Conservation (phyloP, 2,329 filamentous ascomycete species). For the Epichloe baconii region DNA sequence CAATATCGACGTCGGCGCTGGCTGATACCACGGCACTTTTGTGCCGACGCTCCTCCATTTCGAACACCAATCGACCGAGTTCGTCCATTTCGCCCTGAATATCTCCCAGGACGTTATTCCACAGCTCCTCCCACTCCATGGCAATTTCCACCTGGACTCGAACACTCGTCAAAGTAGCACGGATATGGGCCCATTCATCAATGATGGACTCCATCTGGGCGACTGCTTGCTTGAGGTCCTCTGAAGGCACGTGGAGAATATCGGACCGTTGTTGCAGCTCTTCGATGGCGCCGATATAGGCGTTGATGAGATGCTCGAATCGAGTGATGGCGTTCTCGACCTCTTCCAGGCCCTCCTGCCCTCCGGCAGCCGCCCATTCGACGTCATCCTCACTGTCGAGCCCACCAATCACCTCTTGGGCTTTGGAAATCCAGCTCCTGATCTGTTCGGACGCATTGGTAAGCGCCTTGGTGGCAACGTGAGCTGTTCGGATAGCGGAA, state of each 20-base stretch:
- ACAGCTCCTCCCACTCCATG: slow-evolving; percentile 98
- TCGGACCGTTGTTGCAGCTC: slow-evolving; percentile 70
- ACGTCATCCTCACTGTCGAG: slow-evolving; percentile 94
- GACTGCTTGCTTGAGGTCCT: slow-evolving; percentile 63
- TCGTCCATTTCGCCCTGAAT: slow-evolving; percentile 80
- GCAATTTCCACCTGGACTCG: slow-evolving; percentile 90
- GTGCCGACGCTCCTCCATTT: slow-evolving; percentile 94
- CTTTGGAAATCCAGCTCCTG: slow-evolving; percentile 84
- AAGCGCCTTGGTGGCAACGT: slow-evolving; percentile 70
- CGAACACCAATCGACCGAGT: slow-evolving; percentile 71
- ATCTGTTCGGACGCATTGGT: slow-evolving; percentile 87
- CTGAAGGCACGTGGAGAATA: slow-evolving; percentile 54
- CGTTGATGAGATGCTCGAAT: slow-evolving; percentile 81
- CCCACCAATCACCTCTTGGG: slow-evolving; percentile 74
- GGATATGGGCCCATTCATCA: slow-evolving; percentile 72
- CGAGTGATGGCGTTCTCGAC: slow-evolving; percentile 63
- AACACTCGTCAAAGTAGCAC: slow-evolving; percentile 60
- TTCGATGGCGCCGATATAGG: slow-evolving; percentile 91
- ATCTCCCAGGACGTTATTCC: slow-evolving; percentile 85
- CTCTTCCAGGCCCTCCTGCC: slow-evolving; percentile 64
- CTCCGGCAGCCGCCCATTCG: slow-evolving; percentile 87
- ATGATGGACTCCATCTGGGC: slow-evolving; percentile 82
- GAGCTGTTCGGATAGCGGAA: slow-evolving; percentile 69
- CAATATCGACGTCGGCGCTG: slow-evolving; percentile 62
- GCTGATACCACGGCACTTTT: slow-evolving; percentile 54